phyloP scores from a whole-genome alignment of 257 asterid genomes.

The Solanum pimpinellifolium region DNA sequence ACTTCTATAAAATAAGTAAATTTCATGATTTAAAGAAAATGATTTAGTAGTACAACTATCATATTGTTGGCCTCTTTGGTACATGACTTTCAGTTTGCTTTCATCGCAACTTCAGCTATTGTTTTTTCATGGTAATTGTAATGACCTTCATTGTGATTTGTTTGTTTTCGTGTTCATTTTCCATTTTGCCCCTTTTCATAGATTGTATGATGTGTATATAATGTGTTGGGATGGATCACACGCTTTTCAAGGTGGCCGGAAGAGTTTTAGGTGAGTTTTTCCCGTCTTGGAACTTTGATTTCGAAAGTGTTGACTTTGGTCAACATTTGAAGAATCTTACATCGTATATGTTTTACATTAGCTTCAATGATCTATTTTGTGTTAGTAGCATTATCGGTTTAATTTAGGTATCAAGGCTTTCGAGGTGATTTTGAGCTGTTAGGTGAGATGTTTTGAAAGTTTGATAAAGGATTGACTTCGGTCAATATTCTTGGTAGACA shows the following conservation, averaged over 20 bases:
- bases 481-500: neutral
- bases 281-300: neutral
- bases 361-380: neutral
- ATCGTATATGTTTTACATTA: no score
- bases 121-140: neutral
- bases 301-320: neutral
- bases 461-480: neutral
- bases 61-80: neutral
- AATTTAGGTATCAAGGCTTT: neutral
- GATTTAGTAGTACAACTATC: neutral
- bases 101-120: neutral
- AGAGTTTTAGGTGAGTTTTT: neutral
- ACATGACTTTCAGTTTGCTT: neutral
- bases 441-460: neutral
- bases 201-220: neutral
- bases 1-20: no score
- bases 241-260: neutral
- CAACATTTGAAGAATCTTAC: neutral
- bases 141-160: neutral
- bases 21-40: neutral
- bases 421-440: neutral
- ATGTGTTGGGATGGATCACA: neutral
- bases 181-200: neutral
- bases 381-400: neutral
- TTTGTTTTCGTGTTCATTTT: neutral